Conservation (phyloP, 805 yeast species). For the Yarrowia porcina region DNA sequence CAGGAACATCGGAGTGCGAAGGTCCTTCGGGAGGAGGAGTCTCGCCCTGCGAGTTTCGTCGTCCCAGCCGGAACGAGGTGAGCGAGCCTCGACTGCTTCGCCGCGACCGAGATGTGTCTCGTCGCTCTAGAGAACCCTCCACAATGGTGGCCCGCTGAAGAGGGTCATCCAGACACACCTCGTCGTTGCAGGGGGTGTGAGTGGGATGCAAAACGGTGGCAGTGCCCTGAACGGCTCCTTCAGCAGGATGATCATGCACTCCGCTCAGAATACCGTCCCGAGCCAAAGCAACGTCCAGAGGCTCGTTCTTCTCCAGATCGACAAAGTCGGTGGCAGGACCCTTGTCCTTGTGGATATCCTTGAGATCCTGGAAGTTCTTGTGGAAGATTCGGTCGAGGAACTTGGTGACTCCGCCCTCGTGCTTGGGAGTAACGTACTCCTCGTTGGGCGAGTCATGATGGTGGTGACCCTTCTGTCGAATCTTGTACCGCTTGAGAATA, state of each 20-base stretch:
- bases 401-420: not conserved
- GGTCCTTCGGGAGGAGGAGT: not conserved
- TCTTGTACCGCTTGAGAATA: constrained; percentile 73
- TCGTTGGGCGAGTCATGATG: not conserved
- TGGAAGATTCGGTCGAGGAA: not conserved
- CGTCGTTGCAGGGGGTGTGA: constrained; percentile 16
- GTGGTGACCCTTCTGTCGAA: constrained; percentile 39
- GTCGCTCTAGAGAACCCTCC: constrained; percentile 2
- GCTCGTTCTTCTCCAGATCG: constrained; percentile 19
- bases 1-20: not conserved
- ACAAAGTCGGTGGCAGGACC: constrained; percentile 14
- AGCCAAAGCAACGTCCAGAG: constrained; percentile 16
- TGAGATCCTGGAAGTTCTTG: constrained; percentile 9
- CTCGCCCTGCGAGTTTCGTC: not conserved
- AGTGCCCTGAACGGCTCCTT: constrained; percentile 2
- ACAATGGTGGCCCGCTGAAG: constrained; percentile 13
- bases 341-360: constrained; percentile 17
- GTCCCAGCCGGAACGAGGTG: not conserved
- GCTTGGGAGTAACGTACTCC: not conserved
- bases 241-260: not conserved
- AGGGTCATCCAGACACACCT: constrained; percentile 16
- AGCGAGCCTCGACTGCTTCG: constrained; percentile 15
- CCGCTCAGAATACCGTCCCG: not conserved
- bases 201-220: not conserved
- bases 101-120: not conserved